phyloP scores from a whole-genome alignment of 1,284 basidiomycete species.

The Ceratobasidium sp. region DNA sequence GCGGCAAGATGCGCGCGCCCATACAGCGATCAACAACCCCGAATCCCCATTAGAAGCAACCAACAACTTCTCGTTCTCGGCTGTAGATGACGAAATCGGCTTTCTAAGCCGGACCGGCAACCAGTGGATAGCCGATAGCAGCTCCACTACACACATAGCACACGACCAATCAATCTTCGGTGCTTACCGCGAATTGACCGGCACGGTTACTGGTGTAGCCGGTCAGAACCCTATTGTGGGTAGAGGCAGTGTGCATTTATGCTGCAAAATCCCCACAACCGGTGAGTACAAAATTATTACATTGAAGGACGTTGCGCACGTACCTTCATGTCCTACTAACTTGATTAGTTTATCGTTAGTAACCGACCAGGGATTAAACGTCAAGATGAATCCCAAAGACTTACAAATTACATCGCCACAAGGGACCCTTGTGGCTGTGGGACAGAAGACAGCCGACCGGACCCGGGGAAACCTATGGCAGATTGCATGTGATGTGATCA shows the following conservation, averaged over 20 bases:
- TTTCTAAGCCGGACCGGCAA: not conserved
- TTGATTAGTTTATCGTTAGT: slow-evolving; percentile 56
- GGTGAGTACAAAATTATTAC: slow-evolving; percentile 46
- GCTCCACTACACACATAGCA: slow-evolving; percentile 12
- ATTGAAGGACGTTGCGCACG: slow-evolving; percentile 56
- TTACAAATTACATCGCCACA: not conserved
- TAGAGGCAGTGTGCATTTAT: slow-evolving; percentile 45
- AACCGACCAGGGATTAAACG: slow-evolving; percentile 28
- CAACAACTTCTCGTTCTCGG: not conserved
- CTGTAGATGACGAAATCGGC: not conserved
- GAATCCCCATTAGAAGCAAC: not conserved
- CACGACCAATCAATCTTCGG: not conserved
- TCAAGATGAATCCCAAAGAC: not conserved
- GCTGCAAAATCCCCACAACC: slow-evolving; percentile 35
- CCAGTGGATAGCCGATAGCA: slow-evolving; percentile 1
- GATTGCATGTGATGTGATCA: not conserved
- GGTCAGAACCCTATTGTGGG: slow-evolving; percentile 22
- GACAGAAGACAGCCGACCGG: not conserved
- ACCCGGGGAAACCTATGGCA: slow-evolving; percentile 1
- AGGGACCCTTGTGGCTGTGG: not conserved
- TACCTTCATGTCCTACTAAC: slow-evolving; percentile 57
- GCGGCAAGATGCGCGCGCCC: not conserved
- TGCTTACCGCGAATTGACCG: not conserved
- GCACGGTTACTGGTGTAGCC: slow-evolving; percentile 12
- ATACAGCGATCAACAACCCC: not conserved